Percentiles rank a stretch among this genome's conserved stretches.
phyloP scores from a whole-genome alignment of 495 filamentous ascomycete genomes.

The Immersiella caudata region DNA sequence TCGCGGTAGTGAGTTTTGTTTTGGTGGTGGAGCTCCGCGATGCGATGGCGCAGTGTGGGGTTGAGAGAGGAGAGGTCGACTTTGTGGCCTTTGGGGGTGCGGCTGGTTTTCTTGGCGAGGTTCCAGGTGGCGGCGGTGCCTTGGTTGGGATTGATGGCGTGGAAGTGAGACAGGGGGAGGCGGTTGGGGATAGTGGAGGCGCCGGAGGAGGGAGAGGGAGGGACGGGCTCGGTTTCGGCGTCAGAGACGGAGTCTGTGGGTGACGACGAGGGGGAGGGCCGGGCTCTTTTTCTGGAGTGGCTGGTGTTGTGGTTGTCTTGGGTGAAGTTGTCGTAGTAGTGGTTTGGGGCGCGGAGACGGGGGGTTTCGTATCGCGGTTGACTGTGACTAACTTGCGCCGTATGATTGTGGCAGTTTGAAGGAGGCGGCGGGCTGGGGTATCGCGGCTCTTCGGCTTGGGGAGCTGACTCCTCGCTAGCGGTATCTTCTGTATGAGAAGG shows the following conservation, averaged over 20 bases:
- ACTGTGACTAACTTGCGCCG: neutral
- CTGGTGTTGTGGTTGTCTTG: no score
- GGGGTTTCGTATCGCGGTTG: no score
- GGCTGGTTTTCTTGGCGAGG: neutral
- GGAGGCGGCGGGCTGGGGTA: neutral
- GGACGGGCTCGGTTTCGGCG: neutral
- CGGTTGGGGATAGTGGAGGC: neutral
- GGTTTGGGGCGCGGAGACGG: no score
- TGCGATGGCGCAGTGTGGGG: neutral
- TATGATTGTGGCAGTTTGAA: neutral
- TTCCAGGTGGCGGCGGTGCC: neutral
- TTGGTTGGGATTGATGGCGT: neutral
- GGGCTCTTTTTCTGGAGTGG: no score
- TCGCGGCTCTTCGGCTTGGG: neutral
- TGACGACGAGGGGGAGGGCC: neutral
- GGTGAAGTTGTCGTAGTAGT: no score
- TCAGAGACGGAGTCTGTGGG: neutral
- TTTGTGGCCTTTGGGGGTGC: neutral
- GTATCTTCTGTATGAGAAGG: neutral
- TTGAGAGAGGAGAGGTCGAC: neutral
- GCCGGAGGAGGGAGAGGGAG: neutral
- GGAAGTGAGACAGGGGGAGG: neutral
- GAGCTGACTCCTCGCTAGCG: neutral
- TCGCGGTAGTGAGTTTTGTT: neutral
- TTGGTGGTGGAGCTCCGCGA: neutral